Conservation (phyloP, 306 rosid species). For the Benincasa hispida region DNA sequence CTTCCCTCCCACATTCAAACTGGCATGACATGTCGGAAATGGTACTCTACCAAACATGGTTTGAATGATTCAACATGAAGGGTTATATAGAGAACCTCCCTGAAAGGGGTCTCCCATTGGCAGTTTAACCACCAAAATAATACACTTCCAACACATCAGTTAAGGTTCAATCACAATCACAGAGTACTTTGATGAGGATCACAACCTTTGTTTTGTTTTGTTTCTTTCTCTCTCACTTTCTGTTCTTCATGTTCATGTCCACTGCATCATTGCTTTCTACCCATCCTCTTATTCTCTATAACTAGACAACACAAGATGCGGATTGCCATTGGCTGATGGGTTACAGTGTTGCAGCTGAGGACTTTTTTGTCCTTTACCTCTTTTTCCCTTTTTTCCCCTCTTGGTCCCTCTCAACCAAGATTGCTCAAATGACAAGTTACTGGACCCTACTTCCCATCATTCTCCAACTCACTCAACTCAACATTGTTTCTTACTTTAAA, state of each 20-base stretch:
- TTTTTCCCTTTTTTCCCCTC: not conserved
- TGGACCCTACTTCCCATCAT: constrained; percentile 7
- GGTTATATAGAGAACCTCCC: not conserved
- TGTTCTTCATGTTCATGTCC: not conserved
- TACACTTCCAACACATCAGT: constrained; percentile 3
- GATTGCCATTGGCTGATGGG: not conserved
- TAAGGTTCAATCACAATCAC: not conserved
- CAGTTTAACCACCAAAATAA: constrained; percentile 2
- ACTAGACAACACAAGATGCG: constrained; percentile 4
- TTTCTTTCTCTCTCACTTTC: not conserved
- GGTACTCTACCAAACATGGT: not conserved
- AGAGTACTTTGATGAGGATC: not conserved
- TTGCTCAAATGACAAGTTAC: constrained; percentile 4
- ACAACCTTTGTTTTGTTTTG: not conserved
- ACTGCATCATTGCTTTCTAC: not conserved
- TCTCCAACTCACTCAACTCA: constrained; percentile 3
- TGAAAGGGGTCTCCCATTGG: not conserved
- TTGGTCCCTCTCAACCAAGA: not conserved
- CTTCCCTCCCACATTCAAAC: not conserved
- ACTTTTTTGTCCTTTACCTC: not conserved
- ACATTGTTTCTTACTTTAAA: not conserved
- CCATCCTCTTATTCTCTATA: not conserved
- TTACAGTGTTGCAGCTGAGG: constrained; percentile 6
- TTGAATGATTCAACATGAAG: constrained; percentile 2
- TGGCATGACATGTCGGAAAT: not conserved